Evolutionary conservation across 257 asterid species (phyloP).

Genomic region (Verbascum thapsus): DNA sequence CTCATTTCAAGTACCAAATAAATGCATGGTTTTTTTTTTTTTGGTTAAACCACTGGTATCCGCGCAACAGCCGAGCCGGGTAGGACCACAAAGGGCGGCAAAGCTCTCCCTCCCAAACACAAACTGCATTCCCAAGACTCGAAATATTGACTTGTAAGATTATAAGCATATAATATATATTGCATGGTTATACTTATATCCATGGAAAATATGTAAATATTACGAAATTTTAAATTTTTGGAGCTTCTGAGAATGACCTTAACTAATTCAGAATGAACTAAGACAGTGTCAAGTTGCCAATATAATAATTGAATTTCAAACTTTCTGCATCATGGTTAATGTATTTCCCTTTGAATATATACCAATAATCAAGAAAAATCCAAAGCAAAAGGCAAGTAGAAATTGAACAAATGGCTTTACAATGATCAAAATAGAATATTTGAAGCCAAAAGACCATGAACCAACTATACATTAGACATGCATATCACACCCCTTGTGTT

Average conservation of each 20-base stretch:
- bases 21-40: neutral
- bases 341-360: neutral
- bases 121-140: too few relatives aligned
- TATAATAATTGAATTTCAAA: constrained; percentile 1
- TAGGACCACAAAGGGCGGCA: too few relatives aligned
- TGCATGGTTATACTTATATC: too few relatives aligned
- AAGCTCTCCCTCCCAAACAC: too few relatives aligned
- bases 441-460: constrained; percentile 26
- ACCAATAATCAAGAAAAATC: neutral
- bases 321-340: neutral
- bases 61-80: too few relatives aligned
- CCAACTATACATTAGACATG: constrained; percentile 17
- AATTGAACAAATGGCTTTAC: neutral
- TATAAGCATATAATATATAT: too few relatives aligned
- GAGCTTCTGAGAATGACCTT: too few relatives aligned
- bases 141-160: too few relatives aligned
- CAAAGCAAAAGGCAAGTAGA: neutral
- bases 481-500: constrained; percentile 4
- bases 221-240: too few relatives aligned
- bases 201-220: too few relatives aligned
- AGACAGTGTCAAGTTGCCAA: constrained; percentile 1
- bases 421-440: neutral
- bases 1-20: constrained; percentile 2
- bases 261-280: too few relatives aligned
- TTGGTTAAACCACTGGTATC: too few relatives aligned